Evolutionary conservation across 2,329 filamentous ascomycete genomes (phyloP), one percentile per base, ranked within the genome.

Genomic region (Fusarium transvaalense): DNA sequence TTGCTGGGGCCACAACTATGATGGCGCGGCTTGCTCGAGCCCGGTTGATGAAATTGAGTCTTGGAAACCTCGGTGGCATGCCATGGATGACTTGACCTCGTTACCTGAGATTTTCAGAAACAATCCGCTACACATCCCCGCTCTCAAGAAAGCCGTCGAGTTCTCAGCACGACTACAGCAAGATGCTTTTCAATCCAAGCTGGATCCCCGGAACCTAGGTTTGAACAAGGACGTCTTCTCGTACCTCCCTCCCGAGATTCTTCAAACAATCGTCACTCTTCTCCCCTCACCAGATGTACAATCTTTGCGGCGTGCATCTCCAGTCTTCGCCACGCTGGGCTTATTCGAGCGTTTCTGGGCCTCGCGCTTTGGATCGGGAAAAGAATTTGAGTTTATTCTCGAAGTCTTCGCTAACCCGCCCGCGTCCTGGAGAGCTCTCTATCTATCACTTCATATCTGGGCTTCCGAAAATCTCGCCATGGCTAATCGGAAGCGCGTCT

Each of bases 1-100:
- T 12, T 23, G 69, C 38, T 70, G 64, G 61, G 61, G 69, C 4
- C 64, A 70, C n/a, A 12, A 61, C n/a, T 71, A 71, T 23, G 56
- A 23, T 7, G 43, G 3, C 12, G 21, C 21, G 23, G 39, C 29
- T n/a, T 12, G 12, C 3, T 19, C 6, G 35, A 9, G 10, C 6
- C 29, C 10, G 10, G 29, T 6, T 12, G 8, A 9, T 7, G 29
- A 29, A 10, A 9, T 29, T 9, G 3, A 3, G n/a, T n/a, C 15
- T 19, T 38, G 35, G 23, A 25, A 6, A 6, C 6, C 23, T 25
- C 4, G 6, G 23, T 25, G 23, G 23, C 4, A 4, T 25, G 23
- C 4, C 23, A 6, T 4, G 23, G 4, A 5, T 25, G 23, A 25
- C 4, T 6, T 6, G 23, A 25, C 5, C 6, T 25, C 23, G 6